These are phyloP conservation scores for Fusarium sp. DNA, from an alignment of 2,329 filamentous ascomycete genomes.

Conservation along the genomic window DNA sequence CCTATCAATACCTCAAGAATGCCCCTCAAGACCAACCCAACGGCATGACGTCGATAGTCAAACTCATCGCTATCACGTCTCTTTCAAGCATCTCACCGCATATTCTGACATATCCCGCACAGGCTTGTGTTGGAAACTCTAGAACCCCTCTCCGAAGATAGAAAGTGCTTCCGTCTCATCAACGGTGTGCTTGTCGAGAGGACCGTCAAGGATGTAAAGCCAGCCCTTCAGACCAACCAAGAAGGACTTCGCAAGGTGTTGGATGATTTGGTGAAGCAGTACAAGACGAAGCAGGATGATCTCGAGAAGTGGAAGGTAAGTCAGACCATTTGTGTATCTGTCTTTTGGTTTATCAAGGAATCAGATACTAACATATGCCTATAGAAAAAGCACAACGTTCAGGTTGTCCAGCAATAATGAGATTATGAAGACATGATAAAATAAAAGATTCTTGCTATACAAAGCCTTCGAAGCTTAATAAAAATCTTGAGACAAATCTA, in stretches of 20 bases:
- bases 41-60: slow-evolving; percentile 37
- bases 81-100: slow-evolving; percentile 55
- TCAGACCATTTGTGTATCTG: not conserved
- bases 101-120: slow-evolving; percentile 36
- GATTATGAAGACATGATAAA: slow-evolving; percentile 35
- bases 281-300: slow-evolving; percentile 93
- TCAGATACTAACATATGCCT: slow-evolving; percentile 14
- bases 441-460: slow-evolving; percentile 23
- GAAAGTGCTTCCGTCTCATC: slow-evolving; percentile 99
- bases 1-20: slow-evolving; percentile 30
- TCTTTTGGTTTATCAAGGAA: not conserved
- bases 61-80: slow-evolving; percentile 24
- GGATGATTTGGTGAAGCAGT: slow-evolving; percentile 95
- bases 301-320: slow-evolving; percentile 97
- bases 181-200: slow-evolving; percentile 96
- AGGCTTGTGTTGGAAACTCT: slow-evolving; percentile 96
- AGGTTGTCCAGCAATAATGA: slow-evolving; percentile 80
- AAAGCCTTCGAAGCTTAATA: not conserved
- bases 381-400: slow-evolving; percentile 90
- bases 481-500: not conserved
- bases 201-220: slow-evolving; percentile 92
- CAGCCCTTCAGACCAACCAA: slow-evolving; percentile 91
- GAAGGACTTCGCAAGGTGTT: slow-evolving; percentile 94
- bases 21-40: slow-evolving; percentile 12
- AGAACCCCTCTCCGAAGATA: slow-evolving; percentile 82